Base-by-base conservation (phyloP, 164 flowering plant genomes). In the Magnolia kwangsiensis region DNA sequence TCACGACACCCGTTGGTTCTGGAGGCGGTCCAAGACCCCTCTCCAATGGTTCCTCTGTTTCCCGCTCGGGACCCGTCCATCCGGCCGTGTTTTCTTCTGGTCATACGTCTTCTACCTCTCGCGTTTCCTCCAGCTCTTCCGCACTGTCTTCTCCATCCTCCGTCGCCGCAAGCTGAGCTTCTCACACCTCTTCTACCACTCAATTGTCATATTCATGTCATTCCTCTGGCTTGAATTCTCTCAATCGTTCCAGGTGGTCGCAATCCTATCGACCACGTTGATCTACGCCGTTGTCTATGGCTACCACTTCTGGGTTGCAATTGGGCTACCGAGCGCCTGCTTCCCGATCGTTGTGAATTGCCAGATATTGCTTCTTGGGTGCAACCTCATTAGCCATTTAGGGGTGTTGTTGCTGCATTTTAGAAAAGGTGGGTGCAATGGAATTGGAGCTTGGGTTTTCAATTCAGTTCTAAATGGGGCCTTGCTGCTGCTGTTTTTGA, bases 31-130 rank as follows among this genome's bases (percentile, higher is more conserved):
- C 51, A 86, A 77, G 64, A 90, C 94, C 72, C 89, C 98, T 0
- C 51, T 93, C 50, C 94, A 92, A 67, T 93, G 98, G 98, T 86
- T 90, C 80, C 86, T 93, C 72, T 93, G 98, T 78, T 93, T 93
- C 83, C 98, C 98, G 0, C 80, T 90, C 5, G 98, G 98, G 1
- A 93, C 98, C 7, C 89, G 95, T 5, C 92, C 98, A 0, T 83
- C 91, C 6, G 98, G 98, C 4, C 87, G 96, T 6, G 95, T 92
- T 71, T 93, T 93, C 89, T 93, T 93, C 87, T 93, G 98, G 98
- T 91, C 98, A 0, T 90, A 93, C 81, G 69, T 82, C 3, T 93
- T 84, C 83, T 90, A 92, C 82, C 85, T 93, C 63, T 85, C 98
- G 7, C 87, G 94, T 0, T 93, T 89, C 84, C 86, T 90, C 78